Evolutionary conservation across 1,284 basidiomycete species (phyloP).

Genomic region (Phlebopus sp.): DNA sequence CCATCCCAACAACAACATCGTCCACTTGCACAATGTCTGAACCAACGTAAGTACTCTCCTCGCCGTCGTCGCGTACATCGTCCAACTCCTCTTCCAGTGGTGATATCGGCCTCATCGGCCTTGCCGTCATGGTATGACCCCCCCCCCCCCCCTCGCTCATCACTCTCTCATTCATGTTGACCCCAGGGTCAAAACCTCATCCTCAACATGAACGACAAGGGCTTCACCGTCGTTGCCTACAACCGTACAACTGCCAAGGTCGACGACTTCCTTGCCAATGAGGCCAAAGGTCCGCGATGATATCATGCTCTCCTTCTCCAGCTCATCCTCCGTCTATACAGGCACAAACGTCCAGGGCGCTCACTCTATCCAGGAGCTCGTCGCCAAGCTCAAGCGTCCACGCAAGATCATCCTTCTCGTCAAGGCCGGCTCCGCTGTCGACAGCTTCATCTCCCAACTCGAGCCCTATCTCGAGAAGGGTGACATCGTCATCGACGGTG

Average conservation of each 20-base stretch:
- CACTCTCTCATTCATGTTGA: conserved; percentile 10
- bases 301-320: conserved; percentile 15
- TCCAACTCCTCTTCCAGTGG: conserved; percentile 48
- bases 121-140: conserved; percentile 88
- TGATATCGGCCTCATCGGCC: conserved; percentile 91
- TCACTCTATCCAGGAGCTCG: conserved; percentile 89
- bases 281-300: conserved; percentile 84
- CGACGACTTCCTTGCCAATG: conserved; percentile 91
- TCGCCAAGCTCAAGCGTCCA: conserved; percentile 75
- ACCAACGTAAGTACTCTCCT: conserved; percentile 37
- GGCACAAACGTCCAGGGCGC: conserved; percentile 95
- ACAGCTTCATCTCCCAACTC: conserved; percentile 74
- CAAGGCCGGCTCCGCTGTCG: conserved; percentile 81
- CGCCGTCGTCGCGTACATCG: background rate
- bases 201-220: conserved; percentile 99
- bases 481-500: conserved; percentile 98
- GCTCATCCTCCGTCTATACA: conserved; percentile 33
- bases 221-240: conserved; percentile 94
- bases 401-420: conserved; percentile 97
- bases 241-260: conserved; percentile 98
- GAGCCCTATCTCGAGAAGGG: conserved; percentile 70
- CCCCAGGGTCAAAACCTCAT: conserved; percentile 91
- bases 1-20: conserved; percentile 27
- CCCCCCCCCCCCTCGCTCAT: conserved; percentile 12
- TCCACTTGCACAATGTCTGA: conserved; percentile 39